These are phyloP conservation scores for Didymella pinodella DNA, from an alignment of 2,329 filamentous ascomycete species.

Conservation along the genomic window DNA sequence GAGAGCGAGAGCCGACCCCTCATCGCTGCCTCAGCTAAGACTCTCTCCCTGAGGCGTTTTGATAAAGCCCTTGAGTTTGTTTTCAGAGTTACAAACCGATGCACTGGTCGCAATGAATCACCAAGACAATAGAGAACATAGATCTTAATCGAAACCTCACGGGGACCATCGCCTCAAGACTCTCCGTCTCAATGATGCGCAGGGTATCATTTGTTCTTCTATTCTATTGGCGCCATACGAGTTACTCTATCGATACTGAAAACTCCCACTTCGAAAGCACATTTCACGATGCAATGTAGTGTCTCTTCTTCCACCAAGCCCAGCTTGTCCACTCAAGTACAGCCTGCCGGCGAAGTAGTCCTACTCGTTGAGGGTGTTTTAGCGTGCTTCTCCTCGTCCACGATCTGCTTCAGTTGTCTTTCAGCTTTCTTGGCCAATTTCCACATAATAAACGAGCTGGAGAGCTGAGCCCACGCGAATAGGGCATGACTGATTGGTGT, in stretches of 20 bases:
- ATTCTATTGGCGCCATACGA: background rate
- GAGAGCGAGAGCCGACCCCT: background rate
- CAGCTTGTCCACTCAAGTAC: background rate
- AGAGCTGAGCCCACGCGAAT: background rate
- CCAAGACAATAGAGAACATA: background rate
- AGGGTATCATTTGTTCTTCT: background rate
- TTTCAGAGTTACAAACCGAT: background rate
- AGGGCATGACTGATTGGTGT: slow-evolving; percentile 1
- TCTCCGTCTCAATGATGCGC: background rate
- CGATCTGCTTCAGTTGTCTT: background rate
- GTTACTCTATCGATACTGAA: background rate
- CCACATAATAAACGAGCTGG: slow-evolving; percentile 3
- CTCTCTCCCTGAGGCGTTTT: background rate
- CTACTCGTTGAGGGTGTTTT: background rate
- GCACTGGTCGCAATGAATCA: background rate
- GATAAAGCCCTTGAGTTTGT: no score
- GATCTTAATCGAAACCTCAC: background rate
- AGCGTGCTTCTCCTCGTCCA: background rate
- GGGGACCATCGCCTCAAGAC: background rate
- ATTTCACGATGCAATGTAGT: background rate
- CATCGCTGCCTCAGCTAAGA: background rate
- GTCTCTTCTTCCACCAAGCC: no score
- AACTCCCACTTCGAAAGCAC: background rate
- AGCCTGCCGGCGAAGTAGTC: no score
- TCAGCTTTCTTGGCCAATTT: background rate